Base-by-base conservation (phyloP, 177 flowering plant species). In the Vitis hybrid region DNA sequence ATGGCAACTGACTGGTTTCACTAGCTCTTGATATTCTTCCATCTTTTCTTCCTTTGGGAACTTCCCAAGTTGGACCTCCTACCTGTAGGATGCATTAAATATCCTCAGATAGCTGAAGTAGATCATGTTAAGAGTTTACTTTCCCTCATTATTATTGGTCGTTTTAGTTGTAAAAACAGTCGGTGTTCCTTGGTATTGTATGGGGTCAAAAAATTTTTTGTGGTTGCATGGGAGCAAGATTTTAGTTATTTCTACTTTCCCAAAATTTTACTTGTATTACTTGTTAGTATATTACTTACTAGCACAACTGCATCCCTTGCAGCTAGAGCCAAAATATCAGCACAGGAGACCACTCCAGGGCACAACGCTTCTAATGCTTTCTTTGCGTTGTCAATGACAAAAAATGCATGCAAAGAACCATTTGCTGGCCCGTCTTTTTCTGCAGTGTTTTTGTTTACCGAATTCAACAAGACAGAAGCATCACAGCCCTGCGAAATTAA, bases 41-140 rank as follows among this genome's bases (percentile, higher is more conserved):
- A 65, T 82, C 84, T 67, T 74, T 76, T 67, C 84, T 78, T 76
- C 84, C 84, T 74, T 81, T 78, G 4, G 84, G 84, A n/a, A 81
- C 84, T 49, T 78, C 66, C 85, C 85, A 82, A 53, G 65, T 63
- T 21, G 85, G 85, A 51, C 85, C 85, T 68, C 82, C 85, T 11
- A 81, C 72, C 85, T 82, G 35, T 60, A 63, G 17, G 14, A 7
- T 9, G 41, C 18, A 56, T 15, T 7, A n/a, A 57, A 63, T 10
- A 13, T 32, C 12, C 2, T 21, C 35, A 62, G n/a, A 53, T 27
- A 49, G 46, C 10, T 41, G 10, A 62, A 32, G 65, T 7, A 13
- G 17, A 32, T 41, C 46, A 41, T 41, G 46, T 41, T 41, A 41
- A 41, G 46, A 41, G 46, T 41, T 41, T 41, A 41, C 46, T 41